A percentile compares a stretch with the other conserved stretches of the same genome.
These are phyloP conservation scores for Claviceps monticola DNA, from an alignment of 2,329 filamentous ascomycete genomes.

Conservation along the genomic window DNA sequence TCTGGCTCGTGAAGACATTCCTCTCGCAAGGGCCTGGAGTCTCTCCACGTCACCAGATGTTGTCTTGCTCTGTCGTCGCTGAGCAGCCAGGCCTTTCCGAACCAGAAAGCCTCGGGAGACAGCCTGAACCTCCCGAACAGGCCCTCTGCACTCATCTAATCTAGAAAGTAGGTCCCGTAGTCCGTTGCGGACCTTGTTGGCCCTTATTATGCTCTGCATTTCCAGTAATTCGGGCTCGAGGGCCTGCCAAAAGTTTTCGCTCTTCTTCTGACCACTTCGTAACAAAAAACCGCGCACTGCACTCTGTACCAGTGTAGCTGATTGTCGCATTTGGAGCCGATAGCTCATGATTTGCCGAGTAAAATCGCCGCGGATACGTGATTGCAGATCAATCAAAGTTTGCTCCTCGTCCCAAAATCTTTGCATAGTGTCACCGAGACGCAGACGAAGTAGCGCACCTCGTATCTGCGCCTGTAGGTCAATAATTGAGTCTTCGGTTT, in stretches of 20 bases:
- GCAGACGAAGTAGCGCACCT: conserved; percentile 64
- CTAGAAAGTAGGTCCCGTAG: conserved; percentile 42
- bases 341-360: conserved; percentile 72
- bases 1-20: conserved; percentile 46
- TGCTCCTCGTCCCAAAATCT: conserved; percentile 76
- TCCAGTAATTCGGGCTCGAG: conserved; percentile 60
- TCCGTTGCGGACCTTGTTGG: conserved; percentile 47
- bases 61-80: conserved; percentile 40
- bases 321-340: conserved; percentile 66
- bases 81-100: conserved; percentile 41
- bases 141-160: conserved; percentile 47
- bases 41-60: conserved; percentile 37
- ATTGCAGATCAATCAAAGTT: conserved; percentile 66
- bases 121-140: conserved; percentile 52
- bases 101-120: conserved; percentile 52
- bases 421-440: conserved; percentile 74
- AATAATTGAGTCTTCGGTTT: conserved; percentile 56
- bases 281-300: conserved; percentile 61
- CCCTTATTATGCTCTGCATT: conserved; percentile 70
- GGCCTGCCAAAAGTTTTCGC: conserved; percentile 54
- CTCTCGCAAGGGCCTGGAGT: conserved; percentile 55
- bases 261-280: conserved; percentile 46
- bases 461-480: conserved; percentile 82
- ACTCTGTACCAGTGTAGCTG: conserved; percentile 70
- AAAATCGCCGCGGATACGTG: conserved; percentile 77